A percentile compares a stretch with the other conserved stretches of the same genome.
These are phyloP conservation scores for Boletus sp. DNA, from an alignment of 768 basidiomycete genomes.

Conservation along the genomic window DNA sequence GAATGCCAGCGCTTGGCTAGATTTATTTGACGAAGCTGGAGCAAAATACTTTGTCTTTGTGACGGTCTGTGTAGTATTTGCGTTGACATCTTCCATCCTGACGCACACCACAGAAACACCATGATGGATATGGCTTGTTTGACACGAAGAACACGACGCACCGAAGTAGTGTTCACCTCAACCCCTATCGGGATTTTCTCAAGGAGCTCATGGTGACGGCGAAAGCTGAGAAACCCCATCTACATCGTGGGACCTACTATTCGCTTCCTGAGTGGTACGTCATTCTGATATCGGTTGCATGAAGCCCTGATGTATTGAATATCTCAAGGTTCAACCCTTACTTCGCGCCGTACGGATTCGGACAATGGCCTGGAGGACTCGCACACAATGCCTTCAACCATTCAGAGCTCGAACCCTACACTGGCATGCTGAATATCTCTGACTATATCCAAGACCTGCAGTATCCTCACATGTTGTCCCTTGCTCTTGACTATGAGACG, in stretches of 20 bases:
- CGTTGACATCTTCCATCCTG: neutral
- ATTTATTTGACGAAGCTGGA: conserved; percentile 53
- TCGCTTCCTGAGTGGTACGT: conserved; percentile 53
- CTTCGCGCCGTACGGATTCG: conserved; percentile 49
- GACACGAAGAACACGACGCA: conserved; percentile 55
- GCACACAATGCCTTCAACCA: conserved; percentile 50
- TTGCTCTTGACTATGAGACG: conserved; percentile 45
- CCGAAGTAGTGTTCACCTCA: conserved; percentile 46
- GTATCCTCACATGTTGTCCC: conserved; percentile 49
- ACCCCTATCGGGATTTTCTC: conserved; percentile 52
- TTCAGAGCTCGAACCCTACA: conserved; percentile 51
- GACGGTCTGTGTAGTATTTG: conserved; percentile 34
- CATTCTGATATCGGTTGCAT: neutral
- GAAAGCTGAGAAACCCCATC: conserved; percentile 45
- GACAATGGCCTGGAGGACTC: conserved; percentile 51
- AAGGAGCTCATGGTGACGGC: conserved; percentile 50
- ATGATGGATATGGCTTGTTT: conserved; percentile 58
- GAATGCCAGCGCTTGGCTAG: conserved; percentile 53
- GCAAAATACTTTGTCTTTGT: conserved; percentile 63
- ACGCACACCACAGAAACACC: conserved; percentile 47
- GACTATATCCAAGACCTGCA: conserved; percentile 54
- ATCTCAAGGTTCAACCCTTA: conserved; percentile 52
- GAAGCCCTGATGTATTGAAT: neutral
- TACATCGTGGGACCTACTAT: conserved; percentile 59
- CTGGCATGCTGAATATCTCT: conserved; percentile 45